Conservation (phyloP, 768 basidiomycete species). For the Phlegmacium glaucopus region DNA sequence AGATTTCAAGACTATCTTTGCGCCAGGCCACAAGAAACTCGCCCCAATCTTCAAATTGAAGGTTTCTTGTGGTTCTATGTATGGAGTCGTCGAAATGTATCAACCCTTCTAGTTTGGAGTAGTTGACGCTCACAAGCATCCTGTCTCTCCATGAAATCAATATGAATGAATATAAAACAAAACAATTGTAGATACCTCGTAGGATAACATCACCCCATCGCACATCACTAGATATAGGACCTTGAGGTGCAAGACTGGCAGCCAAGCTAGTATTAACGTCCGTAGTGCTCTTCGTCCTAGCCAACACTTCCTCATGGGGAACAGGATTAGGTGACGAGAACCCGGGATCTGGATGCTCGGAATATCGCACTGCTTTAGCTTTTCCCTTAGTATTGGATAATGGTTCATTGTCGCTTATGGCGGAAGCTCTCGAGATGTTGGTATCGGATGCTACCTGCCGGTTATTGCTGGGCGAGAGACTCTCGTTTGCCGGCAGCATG, state of each 20-base stretch:
- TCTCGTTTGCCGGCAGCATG: too few species aligned
- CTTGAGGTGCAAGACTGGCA: slow-evolving; percentile 35
- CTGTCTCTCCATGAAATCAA: slow-evolving; percentile 55
- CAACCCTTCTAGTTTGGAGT: slow-evolving; percentile 52
- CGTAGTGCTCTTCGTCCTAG: slow-evolving; percentile 52
- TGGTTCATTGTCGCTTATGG: slow-evolving; percentile 2
- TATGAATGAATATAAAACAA: slow-evolving; percentile 4
- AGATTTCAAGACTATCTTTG: slow-evolving; percentile 73
- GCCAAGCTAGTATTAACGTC: slow-evolving; percentile 67
- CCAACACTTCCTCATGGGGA: slow-evolving; percentile 64
- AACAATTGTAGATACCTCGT: slow-evolving; percentile 51
- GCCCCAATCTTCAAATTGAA: slow-evolving; percentile 65
- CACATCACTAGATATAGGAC: slow-evolving; percentile 17
- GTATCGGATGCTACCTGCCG: not conserved
- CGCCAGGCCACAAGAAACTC: slow-evolving; percentile 90
- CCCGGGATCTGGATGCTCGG: slow-evolving; percentile 15
- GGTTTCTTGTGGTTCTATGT: slow-evolving; percentile 59
- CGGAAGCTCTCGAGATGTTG: slow-evolving; percentile 1
- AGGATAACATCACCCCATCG: slow-evolving; percentile 58
- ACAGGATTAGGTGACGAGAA: slow-evolving; percentile 29
- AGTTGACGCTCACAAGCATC: slow-evolving; percentile 80
- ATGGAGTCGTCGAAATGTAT: slow-evolving; percentile 62
- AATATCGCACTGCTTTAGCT: slow-evolving; percentile 38
- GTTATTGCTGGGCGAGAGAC: not conserved
- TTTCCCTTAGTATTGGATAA: slow-evolving; percentile 21